A percentile compares a stretch with the other conserved stretches of the same genome.
Conservation (phyloP, 345 rosid species). For the Rhizophora apiculata region DNA sequence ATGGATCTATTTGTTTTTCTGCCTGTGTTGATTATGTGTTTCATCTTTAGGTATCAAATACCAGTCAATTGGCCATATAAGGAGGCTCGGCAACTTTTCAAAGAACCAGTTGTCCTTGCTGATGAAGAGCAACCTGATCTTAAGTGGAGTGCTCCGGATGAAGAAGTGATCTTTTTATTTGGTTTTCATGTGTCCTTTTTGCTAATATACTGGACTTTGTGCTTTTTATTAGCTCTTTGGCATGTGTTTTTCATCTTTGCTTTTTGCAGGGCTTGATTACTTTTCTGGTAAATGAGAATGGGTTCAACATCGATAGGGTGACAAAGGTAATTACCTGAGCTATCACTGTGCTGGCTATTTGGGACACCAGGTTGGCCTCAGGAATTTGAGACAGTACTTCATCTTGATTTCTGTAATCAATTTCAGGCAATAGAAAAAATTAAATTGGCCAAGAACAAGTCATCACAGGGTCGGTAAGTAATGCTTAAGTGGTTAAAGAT, state of each 20-base stretch:
- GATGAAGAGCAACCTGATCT: constrained; percentile 66
- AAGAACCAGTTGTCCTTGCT: constrained; percentile 65
- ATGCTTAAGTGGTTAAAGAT: not conserved
- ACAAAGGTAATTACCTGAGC: constrained; percentile 50
- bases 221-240: not conserved
- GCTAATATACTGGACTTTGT: not conserved
- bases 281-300: constrained; percentile 87
- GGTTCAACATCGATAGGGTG: constrained; percentile 79
- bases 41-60: constrained; percentile 60
- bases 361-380: not conserved
- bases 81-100: constrained; percentile 75
- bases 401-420: constrained; percentile 12
- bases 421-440: constrained; percentile 80
- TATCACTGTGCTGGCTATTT: not conserved
- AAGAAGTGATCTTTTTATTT: constrained; percentile 49
- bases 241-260: constrained; percentile 3
- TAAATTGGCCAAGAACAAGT: constrained; percentile 86
- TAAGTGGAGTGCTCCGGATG: constrained; percentile 86
- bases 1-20: not conserved
- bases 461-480: constrained; percentile 88
- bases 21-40: not conserved
- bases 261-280: constrained; percentile 52
- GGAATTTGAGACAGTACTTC: not conserved
- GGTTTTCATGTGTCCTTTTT: not conserved
- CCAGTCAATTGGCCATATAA: constrained; percentile 87